phyloP scores from a whole-genome alignment of 1,139 yeast species.

The Diutina rugosa region DNA sequence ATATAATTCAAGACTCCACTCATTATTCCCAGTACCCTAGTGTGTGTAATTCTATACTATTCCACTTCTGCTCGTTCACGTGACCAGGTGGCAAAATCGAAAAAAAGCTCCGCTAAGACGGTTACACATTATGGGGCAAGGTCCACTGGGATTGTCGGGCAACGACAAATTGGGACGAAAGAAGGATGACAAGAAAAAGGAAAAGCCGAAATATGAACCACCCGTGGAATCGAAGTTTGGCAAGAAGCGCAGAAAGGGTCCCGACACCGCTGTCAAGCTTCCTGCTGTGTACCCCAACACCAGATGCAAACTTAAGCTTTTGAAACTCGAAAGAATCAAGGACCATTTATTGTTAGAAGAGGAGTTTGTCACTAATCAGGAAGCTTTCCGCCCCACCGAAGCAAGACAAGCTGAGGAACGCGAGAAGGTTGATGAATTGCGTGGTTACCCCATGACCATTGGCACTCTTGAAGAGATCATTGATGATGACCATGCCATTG shows the following conservation, averaged over 20 bases:
- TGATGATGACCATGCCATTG: slow-evolving; percentile 98
- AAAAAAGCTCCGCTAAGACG: neutral
- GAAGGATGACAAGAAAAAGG: slow-evolving; percentile 68
- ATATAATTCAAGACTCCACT: no score
- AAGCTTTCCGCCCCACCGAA: slow-evolving; percentile 89
- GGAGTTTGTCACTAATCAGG: slow-evolving; percentile 92
- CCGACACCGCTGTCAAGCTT: slow-evolving; percentile 71
- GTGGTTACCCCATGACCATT: slow-evolving; percentile 95
- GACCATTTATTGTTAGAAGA: slow-evolving; percentile 92
- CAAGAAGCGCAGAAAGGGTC: slow-evolving; percentile 83
- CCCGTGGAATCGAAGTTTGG: slow-evolving; percentile 94
- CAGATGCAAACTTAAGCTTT: slow-evolving; percentile 79
- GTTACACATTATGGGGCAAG: slow-evolving; percentile 12
- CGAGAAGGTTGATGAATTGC: slow-evolving; percentile 84
- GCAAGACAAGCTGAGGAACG: slow-evolving; percentile 95
- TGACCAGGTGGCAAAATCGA: neutral
- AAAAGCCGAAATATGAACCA: slow-evolving; percentile 93
- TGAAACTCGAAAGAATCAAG: slow-evolving; percentile 91
- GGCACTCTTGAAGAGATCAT: slow-evolving; percentile 95
- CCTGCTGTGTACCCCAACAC: slow-evolving; percentile 89
- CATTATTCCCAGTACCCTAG: no score
- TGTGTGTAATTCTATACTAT: neutral
- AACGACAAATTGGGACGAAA: slow-evolving; percentile 45
- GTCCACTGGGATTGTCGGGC: slow-evolving; percentile 64
- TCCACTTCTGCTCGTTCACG: neutral